Evolutionary conservation across 2,329 filamentous ascomycete species (phyloP).

Genomic region (Ophiostoma montium): DNA sequence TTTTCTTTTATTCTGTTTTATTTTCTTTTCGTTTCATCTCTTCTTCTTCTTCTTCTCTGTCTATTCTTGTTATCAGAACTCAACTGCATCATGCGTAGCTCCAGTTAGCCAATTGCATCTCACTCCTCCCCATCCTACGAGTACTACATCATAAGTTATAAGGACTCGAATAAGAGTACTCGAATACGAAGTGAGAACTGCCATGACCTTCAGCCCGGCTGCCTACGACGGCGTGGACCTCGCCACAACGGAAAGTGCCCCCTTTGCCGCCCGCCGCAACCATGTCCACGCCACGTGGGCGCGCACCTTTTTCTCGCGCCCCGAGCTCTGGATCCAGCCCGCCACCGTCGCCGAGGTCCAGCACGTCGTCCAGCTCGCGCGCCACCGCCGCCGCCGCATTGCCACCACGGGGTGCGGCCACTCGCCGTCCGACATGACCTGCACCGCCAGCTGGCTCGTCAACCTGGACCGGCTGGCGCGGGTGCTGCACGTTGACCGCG

Average conservation of each 20-base stretch:
- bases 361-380: conserved; percentile 68
- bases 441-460: conserved; percentile 85
- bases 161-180: too few species aligned
- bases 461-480: conserved; percentile 76
- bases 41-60: too few species aligned
- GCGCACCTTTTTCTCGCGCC: conserved; percentile 74
- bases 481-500: conserved; percentile 54
- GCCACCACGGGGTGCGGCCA: conserved; percentile 83
- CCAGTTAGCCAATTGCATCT: too few species aligned
- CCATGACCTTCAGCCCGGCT: conserved; percentile 9
- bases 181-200: too few species aligned
- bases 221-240: conserved; percentile 12
- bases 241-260: conserved; percentile 21
- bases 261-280: conserved; percentile 60
- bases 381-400: conserved; percentile 64
- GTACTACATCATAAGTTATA: too few species aligned
- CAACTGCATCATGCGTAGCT: too few species aligned
- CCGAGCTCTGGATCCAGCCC: conserved; percentile 84
- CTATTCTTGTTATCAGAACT: too few species aligned
- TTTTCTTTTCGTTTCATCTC: too few species aligned
- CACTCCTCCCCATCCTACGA: too few species aligned
- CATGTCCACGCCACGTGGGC: conserved; percentile 91
- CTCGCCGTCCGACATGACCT: conserved; percentile 83
- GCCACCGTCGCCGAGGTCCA: conserved; percentile 67
- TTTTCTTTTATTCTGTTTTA: too few species aligned